Base-by-base conservation (phyloP, 1,284 basidiomycete genomes). In the Ustilago bromivora region DNA sequence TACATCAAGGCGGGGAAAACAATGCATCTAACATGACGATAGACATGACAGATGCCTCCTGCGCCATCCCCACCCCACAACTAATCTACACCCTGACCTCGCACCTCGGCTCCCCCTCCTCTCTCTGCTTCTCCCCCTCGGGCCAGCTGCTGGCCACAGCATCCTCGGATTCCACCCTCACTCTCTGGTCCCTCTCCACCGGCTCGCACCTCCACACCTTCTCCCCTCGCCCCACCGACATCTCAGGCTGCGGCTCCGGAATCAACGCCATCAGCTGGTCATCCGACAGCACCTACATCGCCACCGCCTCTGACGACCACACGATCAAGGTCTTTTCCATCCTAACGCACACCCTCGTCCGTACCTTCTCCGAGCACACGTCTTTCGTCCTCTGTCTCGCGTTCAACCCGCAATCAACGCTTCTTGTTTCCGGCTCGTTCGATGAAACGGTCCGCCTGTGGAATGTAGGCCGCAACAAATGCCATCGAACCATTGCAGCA, bases 361-460 rank as follows among this genome's bases (percentile, higher is more conserved):
- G 81, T 17, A 59, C 52, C 31, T 78, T 97, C 8, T 87, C 89
- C 46, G 94, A 93, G 0, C 96, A 99, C 83, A 96, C 95, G 2
- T 96, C 94, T 79, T 95, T 94, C 76, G 94, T 98, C 0, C 94
- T 98, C 76, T 95, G 94, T 75, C 89, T 96, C 9, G 93, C 94
- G 76, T 98, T 93, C 87, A 95, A 94, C 80, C 95, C 94, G 0
- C 90, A 91, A 75, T 92, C 92, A 0, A 96, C 95, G 83, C 88
- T 99, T 38, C 88, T 98, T 40, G 96, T 93, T 12, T 96, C 94
- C 31, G 96, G 96, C 15, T 92, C 93, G 1, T 96, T 94, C 81
- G 96, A 99, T 81, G 96, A 99, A 88, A 94, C 93, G 11, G 93
- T 98, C 9, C 90, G 94, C 46, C 89, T 98, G 4, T 99, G 96